Evolutionary conservation across 805 yeast species (phyloP).

Genomic region (Barnettozyma sucrosica): DNA sequence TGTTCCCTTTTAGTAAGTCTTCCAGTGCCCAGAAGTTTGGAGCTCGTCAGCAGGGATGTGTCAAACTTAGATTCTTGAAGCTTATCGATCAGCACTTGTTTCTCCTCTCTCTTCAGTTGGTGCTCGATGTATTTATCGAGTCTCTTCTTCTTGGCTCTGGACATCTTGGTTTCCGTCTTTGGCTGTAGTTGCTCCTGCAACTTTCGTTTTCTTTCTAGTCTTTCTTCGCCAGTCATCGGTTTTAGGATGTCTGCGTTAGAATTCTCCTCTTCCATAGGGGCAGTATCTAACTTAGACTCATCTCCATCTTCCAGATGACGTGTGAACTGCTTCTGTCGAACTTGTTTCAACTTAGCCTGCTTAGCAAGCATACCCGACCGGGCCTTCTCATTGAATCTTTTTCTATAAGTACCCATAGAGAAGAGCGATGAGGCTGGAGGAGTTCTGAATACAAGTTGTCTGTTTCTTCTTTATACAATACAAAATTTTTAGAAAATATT

Average conservation of each 20-base stretch:
- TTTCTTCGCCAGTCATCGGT: constrained; percentile 62
- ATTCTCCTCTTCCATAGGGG: constrained; percentile 29
- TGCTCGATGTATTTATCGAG: constrained; percentile 90
- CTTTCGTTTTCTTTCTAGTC: constrained; percentile 56
- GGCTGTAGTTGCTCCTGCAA: constrained; percentile 55
- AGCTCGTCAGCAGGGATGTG: constrained; percentile 59
- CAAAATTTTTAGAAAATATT: too few relatives aligned
- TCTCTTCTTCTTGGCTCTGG: constrained; percentile 67
- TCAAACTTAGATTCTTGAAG: constrained; percentile 60
- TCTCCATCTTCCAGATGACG: constrained; percentile 41
- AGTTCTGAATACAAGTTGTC: too few relatives aligned
- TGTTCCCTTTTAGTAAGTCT: constrained; percentile 60
- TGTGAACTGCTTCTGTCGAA: constrained; percentile 63
- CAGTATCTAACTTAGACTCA: constrained; percentile 19
- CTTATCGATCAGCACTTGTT: constrained; percentile 68
- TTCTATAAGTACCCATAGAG: constrained; percentile 74
- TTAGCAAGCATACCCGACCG: constrained; percentile 79
- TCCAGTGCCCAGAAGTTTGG: constrained; percentile 76
- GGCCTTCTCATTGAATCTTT: constrained; percentile 80
- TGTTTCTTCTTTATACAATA: not conserved
- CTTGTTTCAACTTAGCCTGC: constrained; percentile 60
- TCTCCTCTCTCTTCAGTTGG: constrained; percentile 84
- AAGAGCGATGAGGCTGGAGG: not conserved
- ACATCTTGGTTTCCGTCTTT: constrained; percentile 59
- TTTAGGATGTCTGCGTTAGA: constrained; percentile 56